These are phyloP conservation scores for Farysia itapuensis DNA, from an alignment of 1,284 basidiomycete genomes.

Conservation along the genomic window DNA sequence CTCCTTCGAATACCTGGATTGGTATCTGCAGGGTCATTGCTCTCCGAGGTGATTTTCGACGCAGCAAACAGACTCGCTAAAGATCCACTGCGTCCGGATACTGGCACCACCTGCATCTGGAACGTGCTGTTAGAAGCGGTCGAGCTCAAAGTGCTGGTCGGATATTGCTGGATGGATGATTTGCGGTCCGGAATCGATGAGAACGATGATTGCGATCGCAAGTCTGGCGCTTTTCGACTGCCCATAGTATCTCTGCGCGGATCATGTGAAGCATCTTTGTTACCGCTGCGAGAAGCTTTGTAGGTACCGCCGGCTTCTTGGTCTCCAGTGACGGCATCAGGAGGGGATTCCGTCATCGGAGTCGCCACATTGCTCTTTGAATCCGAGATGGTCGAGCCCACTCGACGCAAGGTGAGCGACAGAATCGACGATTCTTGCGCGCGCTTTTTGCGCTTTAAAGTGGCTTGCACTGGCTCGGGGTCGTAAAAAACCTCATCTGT, in stretches of 20 bases:
- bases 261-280: not conserved
- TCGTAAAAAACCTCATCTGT: constrained; percentile 44
- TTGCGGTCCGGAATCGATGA: constrained; percentile 27
- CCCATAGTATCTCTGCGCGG: not conserved
- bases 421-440: constrained; percentile 46
- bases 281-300: not conserved
- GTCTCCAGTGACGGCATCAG: not conserved
- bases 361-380: constrained; percentile 7
- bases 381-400: constrained; percentile 43
- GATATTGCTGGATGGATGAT: constrained; percentile 13
- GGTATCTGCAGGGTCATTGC: not conserved
- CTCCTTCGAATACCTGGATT: not conserved
- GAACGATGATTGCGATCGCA: constrained; percentile 28
- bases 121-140: constrained; percentile 32
- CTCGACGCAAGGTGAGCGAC: constrained; percentile 42
- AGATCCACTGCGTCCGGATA: constrained; percentile 35
- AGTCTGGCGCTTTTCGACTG: constrained; percentile 16
- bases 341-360: not conserved
- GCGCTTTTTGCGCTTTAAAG: constrained; percentile 49
- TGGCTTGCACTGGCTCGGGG: constrained; percentile 38
- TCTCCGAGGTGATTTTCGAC: not conserved
- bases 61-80: constrained; percentile 43
- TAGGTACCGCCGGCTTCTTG: not conserved
- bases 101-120: constrained; percentile 32
- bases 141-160: constrained; percentile 13